Base-by-base conservation (phyloP, 805 yeast species). In the Tetrapisispora phaffii region DNA sequence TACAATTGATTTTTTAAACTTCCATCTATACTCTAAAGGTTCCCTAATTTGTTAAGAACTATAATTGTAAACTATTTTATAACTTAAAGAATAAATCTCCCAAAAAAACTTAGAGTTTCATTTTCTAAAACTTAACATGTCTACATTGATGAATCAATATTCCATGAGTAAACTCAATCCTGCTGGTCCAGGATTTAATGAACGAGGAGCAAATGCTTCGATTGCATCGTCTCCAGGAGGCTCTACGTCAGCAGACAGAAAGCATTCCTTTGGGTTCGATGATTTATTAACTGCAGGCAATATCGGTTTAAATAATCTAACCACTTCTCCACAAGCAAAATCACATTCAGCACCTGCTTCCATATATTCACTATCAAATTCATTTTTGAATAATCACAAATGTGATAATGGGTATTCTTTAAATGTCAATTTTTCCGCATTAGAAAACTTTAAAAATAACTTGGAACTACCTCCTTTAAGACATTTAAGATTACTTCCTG, bases 311-410 rank as follows among this genome's bases (percentile, higher is more conserved):
- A 28, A 17, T 8, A 38, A 28, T 19, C 26, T 45, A 20, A 19
- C 42, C 4, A 6, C 37, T 19, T 23, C 19, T n/a, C 16, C 29
- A 9, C 9, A 50, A n/a, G 50, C 50, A 31, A 57, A 57, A 44
- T 52, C 60, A 29, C 52, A 48, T 21, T 60, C 66, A 10, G 66
- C 64, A 2, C 66, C 66, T 19, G 59, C 62, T 7, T 60, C 65
- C 8, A 61, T 65, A 19, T 46, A 48, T 29, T 47, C 47, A 17
- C n/a, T 31, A 16, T 29, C 36, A 15, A 31, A 20, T 39, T 21
- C 34, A 21, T 7, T 12, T 12, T 6, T 21, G 4, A n/a, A 22
- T 6, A 38, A 26, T 20, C n/a, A 44, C 40, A 31, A 37, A 34
- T 12, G 12, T 23, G 29, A 19, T 29, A 34, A 34, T 21, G 29